These are phyloP conservation scores for Moringa oleifera DNA, from an alignment of 345 rosid genomes.

Conservation along the genomic window DNA sequence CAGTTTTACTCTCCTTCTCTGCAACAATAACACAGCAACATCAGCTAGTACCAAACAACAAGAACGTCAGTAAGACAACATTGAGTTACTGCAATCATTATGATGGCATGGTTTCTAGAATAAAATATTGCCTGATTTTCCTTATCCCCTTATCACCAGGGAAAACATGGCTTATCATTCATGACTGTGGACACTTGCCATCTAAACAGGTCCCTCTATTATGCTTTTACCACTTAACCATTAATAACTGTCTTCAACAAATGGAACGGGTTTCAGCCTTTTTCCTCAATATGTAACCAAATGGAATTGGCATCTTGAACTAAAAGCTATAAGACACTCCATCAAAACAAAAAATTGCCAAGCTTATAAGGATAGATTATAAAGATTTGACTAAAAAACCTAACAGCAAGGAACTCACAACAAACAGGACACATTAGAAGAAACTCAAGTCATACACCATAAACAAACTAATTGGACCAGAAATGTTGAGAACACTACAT, in stretches of 20 bases:
- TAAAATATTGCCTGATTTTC: not conserved
- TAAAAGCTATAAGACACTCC: too few relatives aligned
- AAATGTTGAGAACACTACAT: not conserved
- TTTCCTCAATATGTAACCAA: not conserved
- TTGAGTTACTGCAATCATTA: too few relatives aligned
- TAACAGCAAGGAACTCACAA: not conserved
- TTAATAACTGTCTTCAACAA: not conserved
- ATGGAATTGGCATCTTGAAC: not conserved
- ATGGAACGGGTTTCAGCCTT: not conserved
- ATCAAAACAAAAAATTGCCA: not conserved
- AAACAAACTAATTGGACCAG: not conserved
- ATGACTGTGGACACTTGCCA: not conserved
- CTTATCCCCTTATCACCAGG: not conserved
- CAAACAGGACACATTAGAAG: too few relatives aligned
- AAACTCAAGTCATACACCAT: not conserved
- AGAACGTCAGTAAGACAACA: too few relatives aligned
- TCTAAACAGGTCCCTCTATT: not conserved
- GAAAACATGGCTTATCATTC: not conserved
- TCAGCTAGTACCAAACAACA: not conserved
- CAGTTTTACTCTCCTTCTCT: conserved; percentile 47
- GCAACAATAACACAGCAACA: conserved; percentile 16
- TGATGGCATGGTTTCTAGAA: too few relatives aligned
- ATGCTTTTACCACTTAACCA: not conserved
- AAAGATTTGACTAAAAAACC: not conserved
- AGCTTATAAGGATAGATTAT: not conserved